Evolutionary conservation across 1,284 basidiomycete genomes (phyloP), one percentile per base, ranked within the genome.

Genomic region (Heterobasidion occidentale): DNA sequence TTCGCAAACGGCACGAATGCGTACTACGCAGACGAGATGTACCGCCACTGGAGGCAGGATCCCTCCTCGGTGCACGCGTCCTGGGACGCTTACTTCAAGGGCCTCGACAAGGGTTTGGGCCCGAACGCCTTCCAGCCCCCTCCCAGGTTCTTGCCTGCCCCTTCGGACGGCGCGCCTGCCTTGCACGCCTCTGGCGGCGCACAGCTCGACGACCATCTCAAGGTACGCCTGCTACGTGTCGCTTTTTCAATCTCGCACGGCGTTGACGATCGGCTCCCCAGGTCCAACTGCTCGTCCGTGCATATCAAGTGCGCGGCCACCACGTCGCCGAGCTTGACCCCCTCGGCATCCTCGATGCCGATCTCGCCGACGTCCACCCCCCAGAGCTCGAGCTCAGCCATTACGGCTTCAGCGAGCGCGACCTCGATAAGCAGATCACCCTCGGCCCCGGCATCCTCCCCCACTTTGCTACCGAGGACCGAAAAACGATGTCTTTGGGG

Each of bases 241-340:
- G 3, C 20, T 48, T 27, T 20, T 11, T 2, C 46, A 11, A 11
- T 2, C 14, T 9, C 12, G 49, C 44, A 11, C 61, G 27, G 35
- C 57, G 45, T 54, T 20, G 14, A 50, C 44, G 36, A 27, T 27
- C 46, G 54, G 46, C 60, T 8, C 51, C 61, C 35, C 52, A 97
- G 94, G 87, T 94, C 20, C 95, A 98, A 89, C 81, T 98, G 36
- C 86, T 98, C 61, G 93, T 98, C 58, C 90, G 96, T 64, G 96
- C 97, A 7, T 99, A 97, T 75, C 96, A 99, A 86, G 96, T 99
- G 35, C 92, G 95, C 58, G 96, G 97, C 38, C 97, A 99, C 71
- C 93, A 97, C 69, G 83, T 96, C 63, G 97, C 96, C 56, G 88
- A 95, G 64, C 81, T 99, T 58, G 96, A 99, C 69, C 96, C 96